Evolutionary conservation across 345 rosid genomes (phyloP).

Genomic region (Isatis tinctoria): DNA sequence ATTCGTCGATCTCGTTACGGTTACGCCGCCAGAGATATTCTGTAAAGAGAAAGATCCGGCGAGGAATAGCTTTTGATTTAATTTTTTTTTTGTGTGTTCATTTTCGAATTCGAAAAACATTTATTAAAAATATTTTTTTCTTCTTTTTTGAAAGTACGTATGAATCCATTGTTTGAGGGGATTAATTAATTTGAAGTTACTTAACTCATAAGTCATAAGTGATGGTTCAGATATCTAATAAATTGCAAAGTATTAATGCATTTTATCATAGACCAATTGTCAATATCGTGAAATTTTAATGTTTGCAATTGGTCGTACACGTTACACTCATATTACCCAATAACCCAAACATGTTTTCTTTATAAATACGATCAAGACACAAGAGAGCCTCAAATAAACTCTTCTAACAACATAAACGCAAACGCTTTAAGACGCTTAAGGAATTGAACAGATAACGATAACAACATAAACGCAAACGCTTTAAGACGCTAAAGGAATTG

Average conservation of each 20-base stretch:
- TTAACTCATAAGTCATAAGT: too few species aligned
- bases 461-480: background rate
- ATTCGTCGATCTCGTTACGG: constrained; percentile 50
- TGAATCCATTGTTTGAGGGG: background rate
- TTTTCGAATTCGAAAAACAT: constrained; percentile 13
- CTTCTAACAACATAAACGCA: background rate
- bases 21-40: constrained; percentile 56
- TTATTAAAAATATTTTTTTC: background rate
- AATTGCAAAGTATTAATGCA: background rate
- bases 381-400: background rate
- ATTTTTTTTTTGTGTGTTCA: background rate
- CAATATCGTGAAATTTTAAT: too few species aligned
- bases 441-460: background rate
- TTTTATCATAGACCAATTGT: background rate
- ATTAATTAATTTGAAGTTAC: background rate
- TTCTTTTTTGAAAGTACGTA: background rate
- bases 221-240: background rate
- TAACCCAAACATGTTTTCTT: too few species aligned
- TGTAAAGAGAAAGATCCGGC: constrained; percentile 24
- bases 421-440: background rate
- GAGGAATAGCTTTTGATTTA: background rate
- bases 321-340: too few species aligned
- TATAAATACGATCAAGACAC: too few species aligned
- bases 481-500: background rate
- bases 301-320: too few species aligned